Evolutionary conservation across 2,329 filamentous ascomycete species (phyloP), one percentile per base, ranked within the genome.

Genomic region (Apiospora phragmitis): DNA sequence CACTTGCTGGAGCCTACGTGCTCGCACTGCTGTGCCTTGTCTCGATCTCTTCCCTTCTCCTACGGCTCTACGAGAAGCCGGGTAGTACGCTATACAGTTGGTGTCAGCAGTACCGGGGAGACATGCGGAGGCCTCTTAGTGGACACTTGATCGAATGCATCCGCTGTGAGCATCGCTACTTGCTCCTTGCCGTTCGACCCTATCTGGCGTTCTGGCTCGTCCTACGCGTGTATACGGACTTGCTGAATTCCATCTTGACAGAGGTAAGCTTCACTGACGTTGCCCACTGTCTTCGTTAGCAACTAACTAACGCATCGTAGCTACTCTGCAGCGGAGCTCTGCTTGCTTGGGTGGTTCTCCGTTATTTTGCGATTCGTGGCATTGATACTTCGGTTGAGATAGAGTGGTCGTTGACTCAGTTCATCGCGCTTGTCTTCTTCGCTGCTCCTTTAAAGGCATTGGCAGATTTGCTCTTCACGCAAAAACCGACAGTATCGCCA

Each of bases 131-230:
- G 55, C 72, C 73, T 2, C 72, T 73, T 8, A 68, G 72, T 18
- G 72, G 73, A 26, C 71, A 74, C 16, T 71, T 69, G 4, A 72
- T 74, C 42, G 73, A 72, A 26, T 77, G 76, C 69, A 70, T 74
- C n/a, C 75, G 76, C 18, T 77, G 76, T 45, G 76, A 77, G 66
- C 76, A 77, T 41, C 73, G 76, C 9, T 74, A 73, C 35, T 41
- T 75, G 51, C 69, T 77, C n/a, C 73, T 77, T 26, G 71, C 75
- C 11, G 71, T 76, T 26, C 74, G 75, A 8, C 76, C 76, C 1
- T 69, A 75, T 35, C 68, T 77, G 16, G 72, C 75, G 1, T 72
- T 76, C 45, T 77, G 76, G 76, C 72, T 76, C 9, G 73, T 75
- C 49, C 70, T 77, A 26, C 74, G 76, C 21, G 45, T 76, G 18